Base-by-base conservation (phyloP, 1,139 yeast genomes). In the Pichia terricola region DNA sequence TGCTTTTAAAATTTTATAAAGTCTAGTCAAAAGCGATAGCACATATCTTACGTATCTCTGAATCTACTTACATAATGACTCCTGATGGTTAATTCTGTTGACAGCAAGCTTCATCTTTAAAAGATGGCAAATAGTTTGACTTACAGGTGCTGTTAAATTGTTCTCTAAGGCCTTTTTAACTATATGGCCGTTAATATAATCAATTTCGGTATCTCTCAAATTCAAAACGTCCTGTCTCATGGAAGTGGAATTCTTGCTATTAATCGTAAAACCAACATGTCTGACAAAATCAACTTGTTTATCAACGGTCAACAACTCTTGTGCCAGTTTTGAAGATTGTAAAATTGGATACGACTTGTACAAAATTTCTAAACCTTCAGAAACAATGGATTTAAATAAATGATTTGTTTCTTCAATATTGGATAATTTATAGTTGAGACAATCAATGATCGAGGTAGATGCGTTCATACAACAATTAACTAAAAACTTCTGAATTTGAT, bases 171-270 rank as follows among this genome's bases (percentile, higher is more conserved):
- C 95, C 45, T 80, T 64, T 6, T 55, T 58, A 3, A 73, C 77
- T 25, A 88, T 69, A 55, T 76, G 82, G 2, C 96, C 96, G 58
- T 87, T 89, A 48, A 89, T 79, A 60, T 74, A 82, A 48, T 81
- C 82, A 31, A 89, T 74, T 58, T 89, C 98, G 0, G 94, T 82
- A 28, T 68, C 69, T 50, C 79, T 70, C 43, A 77, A 66, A 50
- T 72, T 67, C 39, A 75, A 61, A 2, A 83, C 71, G 55, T 89
- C 97, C 52, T 84, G 87, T 54, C 95, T 72, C 97, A 89, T 91
- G 2, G 95, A 85, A 7, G 94, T 79, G 43, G 82, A 77, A 63
- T 88, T 91, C 40, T 69, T 61, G 0, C 74, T 70, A 40, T 59
- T 58, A 27, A 58, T 32, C 2, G 41, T 43, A 34, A 53, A 53